phyloP scores from a whole-genome alignment of 2,329 filamentous ascomycete species.

The Colletotrichum nymphaeae region DNA sequence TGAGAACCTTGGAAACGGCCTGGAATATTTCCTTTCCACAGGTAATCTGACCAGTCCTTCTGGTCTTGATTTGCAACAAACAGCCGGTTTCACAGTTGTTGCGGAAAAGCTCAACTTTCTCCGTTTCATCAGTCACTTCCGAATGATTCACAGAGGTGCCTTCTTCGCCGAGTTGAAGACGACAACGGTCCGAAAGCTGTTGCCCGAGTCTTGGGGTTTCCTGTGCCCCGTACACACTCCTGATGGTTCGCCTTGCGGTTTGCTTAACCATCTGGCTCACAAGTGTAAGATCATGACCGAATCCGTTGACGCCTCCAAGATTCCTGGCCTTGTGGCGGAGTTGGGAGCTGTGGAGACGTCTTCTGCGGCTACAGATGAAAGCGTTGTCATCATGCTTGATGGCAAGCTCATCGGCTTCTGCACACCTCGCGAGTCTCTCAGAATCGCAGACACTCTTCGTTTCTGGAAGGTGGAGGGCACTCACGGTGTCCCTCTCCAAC shows the following conservation, averaged over 20 bases:
- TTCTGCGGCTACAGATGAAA: constrained; percentile 83
- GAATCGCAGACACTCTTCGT: constrained; percentile 86
- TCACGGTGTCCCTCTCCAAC: constrained; percentile 81
- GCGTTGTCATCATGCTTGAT: constrained; percentile 89
- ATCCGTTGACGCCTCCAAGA: constrained; percentile 76
- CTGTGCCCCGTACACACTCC: constrained; percentile 97
- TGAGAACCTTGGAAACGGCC: constrained; percentile 85
- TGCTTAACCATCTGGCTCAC: constrained; percentile 94
- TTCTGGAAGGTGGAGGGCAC: constrained; percentile 95
- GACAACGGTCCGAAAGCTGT: constrained; percentile 92
- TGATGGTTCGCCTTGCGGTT: constrained; percentile 93
- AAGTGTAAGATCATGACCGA: constrained; percentile 91
- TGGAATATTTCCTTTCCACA: constrained; percentile 97
- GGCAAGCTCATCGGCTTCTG: constrained; percentile 93
- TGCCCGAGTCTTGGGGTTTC: constrained; percentile 98
- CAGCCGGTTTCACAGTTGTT: constrained; percentile 94
- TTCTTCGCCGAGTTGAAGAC: constrained; percentile 99
- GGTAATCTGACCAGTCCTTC: constrained; percentile 93
- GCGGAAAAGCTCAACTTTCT: constrained; percentile 99
- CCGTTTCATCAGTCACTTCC: constrained; percentile 98
- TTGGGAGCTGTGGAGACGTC: constrained; percentile 83
- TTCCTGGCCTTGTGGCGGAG: constrained; percentile 80
- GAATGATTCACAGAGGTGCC: constrained; percentile 98
- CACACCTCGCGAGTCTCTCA: constrained; percentile 82
- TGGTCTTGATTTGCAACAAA: constrained; percentile 93